Base-by-base conservation (phyloP, 805 yeast genomes). In the Sugiyamaella qingdaonensis region DNA sequence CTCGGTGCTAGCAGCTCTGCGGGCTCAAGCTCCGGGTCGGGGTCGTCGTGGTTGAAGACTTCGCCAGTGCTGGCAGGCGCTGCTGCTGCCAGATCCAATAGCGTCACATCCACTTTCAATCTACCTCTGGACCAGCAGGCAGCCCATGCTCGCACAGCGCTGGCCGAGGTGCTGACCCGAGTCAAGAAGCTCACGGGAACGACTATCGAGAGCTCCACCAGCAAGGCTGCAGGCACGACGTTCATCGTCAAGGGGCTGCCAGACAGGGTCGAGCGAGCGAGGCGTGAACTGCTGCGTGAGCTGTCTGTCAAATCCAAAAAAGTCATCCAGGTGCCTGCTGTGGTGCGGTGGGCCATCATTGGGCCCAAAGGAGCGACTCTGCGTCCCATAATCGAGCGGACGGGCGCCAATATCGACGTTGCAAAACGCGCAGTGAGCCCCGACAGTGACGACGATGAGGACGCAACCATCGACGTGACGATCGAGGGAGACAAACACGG, bases 401-500 rank as follows among this genome's bases (percentile, higher is more conserved):
- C 87, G 47, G 84, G 81, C 48, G 83, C 83, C 50, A 86, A 77
- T 60, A 81, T 91, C 60, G 87, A 87, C 62, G 83, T 91, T 62
- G 85, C 32, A 58, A 56, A 53, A 45, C 13, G 32, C 13, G 53
- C 37, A 21, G 52, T n/a, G n/a, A 67, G 27, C 10, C 65, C 35
- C 48, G 73, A 76, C 37, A 75, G 66, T 35, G 80, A 75, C 52
- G 84, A 78, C 32, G 85, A 79, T 54, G 88, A 84, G 58, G 84
- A 84, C 35, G 80, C 75, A 46, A 67, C 79, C n/a, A 76, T 86
- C 32, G 73, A 75, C 33, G 84, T 91, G 51, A 71, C 81, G 27
- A 73, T 91, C 52, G 85, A 81, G 55, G 98, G 97, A 71, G 95
- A 90, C 65, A 78, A 80, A 55, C 95, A 87, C 66, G 90, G 96